These are phyloP conservation scores for Apiospora hydei DNA, from an alignment of 2,329 filamentous ascomycete species.

Conservation along the genomic window DNA sequence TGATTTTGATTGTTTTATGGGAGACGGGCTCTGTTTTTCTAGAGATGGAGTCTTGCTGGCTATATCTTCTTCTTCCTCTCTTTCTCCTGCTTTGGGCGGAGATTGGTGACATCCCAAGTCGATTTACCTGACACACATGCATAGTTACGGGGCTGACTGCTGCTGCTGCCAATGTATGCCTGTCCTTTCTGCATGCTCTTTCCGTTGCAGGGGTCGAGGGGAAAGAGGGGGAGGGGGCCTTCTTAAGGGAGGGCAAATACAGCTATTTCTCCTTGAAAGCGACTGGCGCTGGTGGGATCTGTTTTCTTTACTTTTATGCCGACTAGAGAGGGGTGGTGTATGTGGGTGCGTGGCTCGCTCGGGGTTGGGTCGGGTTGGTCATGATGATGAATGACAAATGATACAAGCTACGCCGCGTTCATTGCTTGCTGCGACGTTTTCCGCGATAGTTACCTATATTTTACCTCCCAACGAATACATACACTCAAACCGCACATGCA, in stretches of 20 bases:
- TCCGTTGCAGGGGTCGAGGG: neutral
- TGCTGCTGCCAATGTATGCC: neutral
- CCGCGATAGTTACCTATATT: neutral
- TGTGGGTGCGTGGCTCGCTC: neutral
- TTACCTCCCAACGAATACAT: neutral
- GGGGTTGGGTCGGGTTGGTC: neutral
- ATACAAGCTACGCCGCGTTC: constrained; percentile 8
- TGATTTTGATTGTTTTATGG: constrained; percentile 1
- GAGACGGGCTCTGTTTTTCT: neutral
- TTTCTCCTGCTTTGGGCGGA: neutral
- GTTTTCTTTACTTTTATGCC: neutral
- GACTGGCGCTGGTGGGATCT: neutral
- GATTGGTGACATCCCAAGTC: neutral
- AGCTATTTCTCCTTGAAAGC: constrained; percentile 9
- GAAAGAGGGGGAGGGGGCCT: no score
- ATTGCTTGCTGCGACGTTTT: neutral
- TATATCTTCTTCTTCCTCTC: neutral
- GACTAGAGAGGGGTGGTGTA: neutral
- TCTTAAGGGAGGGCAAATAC: neutral
- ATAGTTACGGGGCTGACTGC: neutral
- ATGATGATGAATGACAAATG: constrained; percentile 13
- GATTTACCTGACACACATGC: neutral
- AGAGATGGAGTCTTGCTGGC: neutral
- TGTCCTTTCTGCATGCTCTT: neutral
- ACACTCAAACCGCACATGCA: neutral